phyloP scores from a whole-genome alignment of 257 asterid species.

The Ligustrum vulgare region DNA sequence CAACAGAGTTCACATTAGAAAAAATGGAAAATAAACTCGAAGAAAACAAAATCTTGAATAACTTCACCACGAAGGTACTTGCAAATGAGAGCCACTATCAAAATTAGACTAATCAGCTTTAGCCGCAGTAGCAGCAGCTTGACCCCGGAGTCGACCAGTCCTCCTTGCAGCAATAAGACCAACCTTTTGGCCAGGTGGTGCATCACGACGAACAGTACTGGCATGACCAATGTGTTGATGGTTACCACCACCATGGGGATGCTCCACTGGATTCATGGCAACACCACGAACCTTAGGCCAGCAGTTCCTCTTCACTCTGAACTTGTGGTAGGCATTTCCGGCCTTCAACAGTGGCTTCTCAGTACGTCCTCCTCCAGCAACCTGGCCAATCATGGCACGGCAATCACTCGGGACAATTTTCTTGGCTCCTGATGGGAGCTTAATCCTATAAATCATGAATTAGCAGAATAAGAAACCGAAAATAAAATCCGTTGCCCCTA shows the following conservation, averaged over 20 bases:
- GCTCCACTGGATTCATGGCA: slow-evolving; percentile 84
- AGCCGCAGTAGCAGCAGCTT: slow-evolving; percentile 72
- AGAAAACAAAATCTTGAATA: slow-evolving; percentile 31
- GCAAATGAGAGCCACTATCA: slow-evolving; percentile 19
- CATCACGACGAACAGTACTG: slow-evolving; percentile 76
- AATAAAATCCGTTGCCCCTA: no score
- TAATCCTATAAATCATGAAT: slow-evolving; percentile 37
- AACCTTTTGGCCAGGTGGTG: slow-evolving; percentile 85
- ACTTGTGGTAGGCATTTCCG: slow-evolving; percentile 76
- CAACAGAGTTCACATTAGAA: background rate
- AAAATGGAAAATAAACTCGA: background rate
- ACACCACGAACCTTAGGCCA: slow-evolving; percentile 95
- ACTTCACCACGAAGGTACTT: slow-evolving; percentile 12
- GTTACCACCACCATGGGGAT: slow-evolving; percentile 92
- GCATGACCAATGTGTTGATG: slow-evolving; percentile 89
- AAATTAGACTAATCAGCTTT: slow-evolving; percentile 48
- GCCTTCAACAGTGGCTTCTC: slow-evolving; percentile 81
- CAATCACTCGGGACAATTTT: slow-evolving; percentile 76
- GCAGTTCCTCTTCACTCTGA: slow-evolving; percentile 68
- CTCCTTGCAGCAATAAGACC: slow-evolving; percentile 84
- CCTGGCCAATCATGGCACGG: slow-evolving; percentile 86
- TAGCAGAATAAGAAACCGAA: background rate
- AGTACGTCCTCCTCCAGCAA: slow-evolving; percentile 83
- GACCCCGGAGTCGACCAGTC: slow-evolving; percentile 83
- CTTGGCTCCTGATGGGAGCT: slow-evolving; percentile 85